phyloP scores from a whole-genome alignment of 495 filamentous ascomycete species.

The Xylaria flabelliformis region DNA sequence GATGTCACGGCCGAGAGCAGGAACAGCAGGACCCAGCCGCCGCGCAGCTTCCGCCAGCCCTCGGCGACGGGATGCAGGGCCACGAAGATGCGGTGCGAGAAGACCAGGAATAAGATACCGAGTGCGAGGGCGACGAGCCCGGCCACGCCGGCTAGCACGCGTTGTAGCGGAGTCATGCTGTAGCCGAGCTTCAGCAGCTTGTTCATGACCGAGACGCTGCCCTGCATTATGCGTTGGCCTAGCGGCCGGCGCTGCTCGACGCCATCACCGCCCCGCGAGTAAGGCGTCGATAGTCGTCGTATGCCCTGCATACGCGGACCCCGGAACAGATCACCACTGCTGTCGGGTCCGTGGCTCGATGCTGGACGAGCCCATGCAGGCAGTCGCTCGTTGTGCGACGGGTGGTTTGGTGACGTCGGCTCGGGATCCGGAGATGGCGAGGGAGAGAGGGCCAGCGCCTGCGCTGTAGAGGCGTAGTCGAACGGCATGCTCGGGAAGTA shows the following conservation, averaged over 20 bases:
- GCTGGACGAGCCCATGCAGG: constrained; percentile 31
- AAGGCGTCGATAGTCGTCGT: constrained; percentile 33
- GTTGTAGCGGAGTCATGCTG: constrained; percentile 65
- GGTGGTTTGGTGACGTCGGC: constrained; percentile 21
- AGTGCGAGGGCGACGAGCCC: constrained; percentile 57
- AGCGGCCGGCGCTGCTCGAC: constrained; percentile 22
- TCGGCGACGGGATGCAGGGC: constrained; percentile 72
- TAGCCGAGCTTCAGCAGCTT: constrained; percentile 41
- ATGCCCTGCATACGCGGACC: neutral
- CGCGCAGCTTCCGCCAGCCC: constrained; percentile 70
- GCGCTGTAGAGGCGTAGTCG: constrained; percentile 38
- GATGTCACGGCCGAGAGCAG: constrained; percentile 74
- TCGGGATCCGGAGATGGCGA: constrained; percentile 25
- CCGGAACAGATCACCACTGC: constrained; percentile 10
- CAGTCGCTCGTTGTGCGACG: neutral
- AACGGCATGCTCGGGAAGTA: constrained; percentile 32
- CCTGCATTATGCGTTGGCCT: constrained; percentile 30
- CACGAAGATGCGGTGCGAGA: constrained; percentile 77
- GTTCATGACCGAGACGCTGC: constrained; percentile 27
- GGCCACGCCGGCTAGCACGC: constrained; percentile 60
- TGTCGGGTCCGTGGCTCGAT: neutral
- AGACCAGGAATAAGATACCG: constrained; percentile 71
- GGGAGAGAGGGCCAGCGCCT: constrained; percentile 35
- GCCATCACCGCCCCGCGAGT: constrained; percentile 20
- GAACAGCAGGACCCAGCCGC: constrained; percentile 84